Evolutionary conservation across 2,329 filamentous ascomycete species (phyloP).

Genomic region (Epichloe gansuensis): DNA sequence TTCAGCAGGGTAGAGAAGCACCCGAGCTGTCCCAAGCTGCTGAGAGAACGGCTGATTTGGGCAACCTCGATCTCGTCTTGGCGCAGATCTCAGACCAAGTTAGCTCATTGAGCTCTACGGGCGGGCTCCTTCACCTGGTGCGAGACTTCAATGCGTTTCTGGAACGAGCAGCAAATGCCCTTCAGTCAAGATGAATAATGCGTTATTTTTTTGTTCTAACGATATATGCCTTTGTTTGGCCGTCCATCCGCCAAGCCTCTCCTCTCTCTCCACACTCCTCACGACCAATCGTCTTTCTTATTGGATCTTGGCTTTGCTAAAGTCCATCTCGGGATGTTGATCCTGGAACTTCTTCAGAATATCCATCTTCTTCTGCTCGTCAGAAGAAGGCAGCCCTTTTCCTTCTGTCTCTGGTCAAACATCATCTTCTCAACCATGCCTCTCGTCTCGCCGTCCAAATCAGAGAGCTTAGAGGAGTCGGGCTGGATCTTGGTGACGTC

Average conservation of each 20-base stretch:
- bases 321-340: constrained; percentile 63
- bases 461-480: constrained; percentile 81
- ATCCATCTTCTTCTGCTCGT: constrained; percentile 91
- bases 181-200: constrained; percentile 33
- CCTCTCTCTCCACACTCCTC: not conserved
- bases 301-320: constrained; percentile 56
- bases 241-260: not conserved
- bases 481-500: constrained; percentile 92
- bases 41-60: constrained; percentile 37
- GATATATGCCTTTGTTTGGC: not conserved
- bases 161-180: constrained; percentile 44
- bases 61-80: constrained; percentile 45
- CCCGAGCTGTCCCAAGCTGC: constrained; percentile 32
- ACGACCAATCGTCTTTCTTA: constrained; percentile 20
- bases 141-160: constrained; percentile 52
- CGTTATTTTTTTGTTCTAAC: not conserved
- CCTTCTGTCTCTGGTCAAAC: constrained; percentile 97
- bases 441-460: constrained; percentile 88
- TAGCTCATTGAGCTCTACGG: constrained; percentile 34
- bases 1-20: constrained; percentile 37
- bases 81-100: constrained; percentile 42
- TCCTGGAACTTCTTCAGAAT: constrained; percentile 86
- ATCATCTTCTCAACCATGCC: constrained; percentile 99
- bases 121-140: constrained; percentile 43
- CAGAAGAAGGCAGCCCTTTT: constrained; percentile 74